Evolutionary conservation across 164 flowering plant genomes (phyloP), one percentile per base, ranked within the genome.

Genomic region (Malania oleifera): DNA sequence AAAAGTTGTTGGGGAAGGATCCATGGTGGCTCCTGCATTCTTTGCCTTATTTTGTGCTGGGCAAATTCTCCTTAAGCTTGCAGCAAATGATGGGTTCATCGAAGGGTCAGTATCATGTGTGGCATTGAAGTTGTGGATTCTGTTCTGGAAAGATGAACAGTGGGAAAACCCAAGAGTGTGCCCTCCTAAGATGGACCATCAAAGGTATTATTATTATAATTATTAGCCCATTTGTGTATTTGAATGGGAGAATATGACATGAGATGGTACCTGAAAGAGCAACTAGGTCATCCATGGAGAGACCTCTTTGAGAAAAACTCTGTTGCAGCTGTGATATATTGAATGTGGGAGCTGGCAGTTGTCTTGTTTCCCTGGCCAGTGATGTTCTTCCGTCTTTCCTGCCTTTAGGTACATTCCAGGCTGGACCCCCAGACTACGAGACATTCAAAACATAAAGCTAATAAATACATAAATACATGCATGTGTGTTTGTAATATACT

Each of bases 161-260:
- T 82, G 86, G 1, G 82, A 43, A 41, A 82, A 82, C 5, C 84
- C 84, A 0, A 82, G 58, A 20, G 83, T 79, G 64, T 81, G 86
- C 9, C 67, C 86, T 25, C 82, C 83, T 81, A 64, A 60, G 0
- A 56, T 39, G 17, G 14, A 9, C n/a, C n/a, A n/a, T 37, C n/a
- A 48, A 48, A 11, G 44, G 3, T 24, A 20, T n/a, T 39, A 28
- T 22, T 19, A 22, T 39, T n/a, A n/a, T n/a, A n/a, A n/a, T n/a
- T n/a, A n/a, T n/a, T n/a, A n/a, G n/a, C n/a, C n/a, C 34, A 37
- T 23, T 0, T 45, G 45, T 17, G 52, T 0, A n/a, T 47, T n/a
- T 20, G 17, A 57, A 19, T 38, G 7, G 23, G 52, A 27, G 18
- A n/a, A 15, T 14, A 31, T 31, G 25, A 18, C 11, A 31, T 6